Conservation (phyloP, 1,139 yeast genomes). For the Cylindricascospora bacillispora region DNA sequence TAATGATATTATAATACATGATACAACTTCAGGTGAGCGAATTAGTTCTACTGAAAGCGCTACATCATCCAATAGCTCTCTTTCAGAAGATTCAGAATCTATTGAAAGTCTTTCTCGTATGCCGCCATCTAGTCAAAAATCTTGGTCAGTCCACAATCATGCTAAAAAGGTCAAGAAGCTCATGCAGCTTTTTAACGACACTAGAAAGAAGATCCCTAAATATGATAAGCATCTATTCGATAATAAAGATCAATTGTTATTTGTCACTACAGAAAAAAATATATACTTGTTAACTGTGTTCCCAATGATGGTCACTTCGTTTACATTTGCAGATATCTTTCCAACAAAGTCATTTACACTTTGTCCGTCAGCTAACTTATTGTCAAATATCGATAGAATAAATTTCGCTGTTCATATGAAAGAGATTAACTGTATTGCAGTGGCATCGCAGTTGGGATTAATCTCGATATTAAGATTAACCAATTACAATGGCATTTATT, state of each 20-base stretch:
- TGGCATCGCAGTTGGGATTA: slow-evolving; percentile 42
- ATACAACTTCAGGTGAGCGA: background rate
- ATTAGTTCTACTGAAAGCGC: background rate
- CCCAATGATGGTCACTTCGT: slow-evolving; percentile 33
- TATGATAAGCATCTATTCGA: background rate
- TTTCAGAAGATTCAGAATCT: slow-evolving; percentile 1
- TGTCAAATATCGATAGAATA: slow-evolving; percentile 31
- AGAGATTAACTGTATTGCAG: slow-evolving; percentile 39
- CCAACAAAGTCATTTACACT: slow-evolving; percentile 22
- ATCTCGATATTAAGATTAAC: slow-evolving; percentile 42
- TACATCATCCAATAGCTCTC: background rate
- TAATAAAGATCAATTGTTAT: slow-evolving; percentile 5
- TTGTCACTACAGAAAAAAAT: slow-evolving; percentile 12
- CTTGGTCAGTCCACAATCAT: slow-evolving; percentile 14
- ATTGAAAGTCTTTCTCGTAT: background rate
- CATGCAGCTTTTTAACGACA: background rate
- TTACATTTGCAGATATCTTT: slow-evolving; percentile 32
- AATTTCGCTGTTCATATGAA: slow-evolving; percentile 38
- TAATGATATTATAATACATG: slow-evolving; percentile 1
- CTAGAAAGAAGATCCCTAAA: background rate
- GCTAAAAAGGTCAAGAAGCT: slow-evolving; percentile 8
- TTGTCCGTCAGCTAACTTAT: slow-evolving; percentile 27
- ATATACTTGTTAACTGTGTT: slow-evolving; percentile 12
- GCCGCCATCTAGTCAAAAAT: slow-evolving; percentile 3
- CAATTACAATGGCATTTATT: slow-evolving; percentile 38